phyloP scores from a whole-genome alignment of 139 green algal species.

The Medakamo hakoo region DNA sequence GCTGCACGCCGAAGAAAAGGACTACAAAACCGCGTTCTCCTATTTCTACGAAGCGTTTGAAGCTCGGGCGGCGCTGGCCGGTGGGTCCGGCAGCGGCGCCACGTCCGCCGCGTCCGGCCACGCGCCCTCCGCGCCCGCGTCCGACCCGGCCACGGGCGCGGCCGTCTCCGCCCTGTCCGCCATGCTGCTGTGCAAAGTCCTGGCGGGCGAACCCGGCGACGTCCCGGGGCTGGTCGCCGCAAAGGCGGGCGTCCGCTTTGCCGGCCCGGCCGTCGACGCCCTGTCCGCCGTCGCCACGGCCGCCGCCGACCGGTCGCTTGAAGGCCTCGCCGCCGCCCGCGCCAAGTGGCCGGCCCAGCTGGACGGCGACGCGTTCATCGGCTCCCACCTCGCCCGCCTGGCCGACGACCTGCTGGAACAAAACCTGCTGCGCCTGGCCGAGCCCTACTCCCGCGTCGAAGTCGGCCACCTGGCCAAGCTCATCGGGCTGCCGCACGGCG shows the following conservation, averaged over 20 bases:
- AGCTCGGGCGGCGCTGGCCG: constrained; percentile 44
- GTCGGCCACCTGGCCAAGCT: constrained; percentile 77
- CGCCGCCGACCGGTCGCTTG: constrained; percentile 66
- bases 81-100: too few species aligned
- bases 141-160: constrained; percentile 56
- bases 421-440: constrained; percentile 69
- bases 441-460: constrained; percentile 88
- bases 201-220: constrained; percentile 45
- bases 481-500: constrained; percentile 62
- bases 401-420: constrained; percentile 41
- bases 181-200: constrained; percentile 94
- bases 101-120: too few species aligned
- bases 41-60: constrained; percentile 99
- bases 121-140: too few species aligned
- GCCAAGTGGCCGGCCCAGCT: constrained; percentile 20
- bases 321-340: constrained; percentile 47
- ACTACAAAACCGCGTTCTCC: constrained; percentile 96
- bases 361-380: constrained; percentile 69
- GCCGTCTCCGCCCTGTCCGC: constrained; percentile 77
- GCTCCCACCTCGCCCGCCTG: constrained; percentile 64
- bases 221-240: constrained; percentile 70
- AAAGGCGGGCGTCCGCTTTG: constrained; percentile 88
- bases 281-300: constrained; percentile 80
- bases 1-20: constrained; percentile 88
- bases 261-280: constrained; percentile 71